phyloP scores from a whole-genome alignment of 768 basidiomycete species.

The Lactifluus volemus region DNA sequence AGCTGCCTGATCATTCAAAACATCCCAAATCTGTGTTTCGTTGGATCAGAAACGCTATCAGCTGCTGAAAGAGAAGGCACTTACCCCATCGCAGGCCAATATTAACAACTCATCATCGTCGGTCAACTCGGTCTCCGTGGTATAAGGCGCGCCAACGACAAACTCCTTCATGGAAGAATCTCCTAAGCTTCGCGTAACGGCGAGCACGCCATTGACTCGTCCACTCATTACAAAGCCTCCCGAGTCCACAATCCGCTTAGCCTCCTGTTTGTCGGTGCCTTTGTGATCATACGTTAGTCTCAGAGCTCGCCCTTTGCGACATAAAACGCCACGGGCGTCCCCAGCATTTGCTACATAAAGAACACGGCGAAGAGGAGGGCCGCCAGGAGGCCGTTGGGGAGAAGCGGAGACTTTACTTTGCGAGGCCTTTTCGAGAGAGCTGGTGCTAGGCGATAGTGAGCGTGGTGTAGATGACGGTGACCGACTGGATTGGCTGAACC shows the following conservation, averaged over 20 bases:
- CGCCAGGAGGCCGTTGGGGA: slow-evolving; percentile 18
- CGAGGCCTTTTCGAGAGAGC: neutral
- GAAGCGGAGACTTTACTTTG: slow-evolving; percentile 18
- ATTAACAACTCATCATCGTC: slow-evolving; percentile 92
- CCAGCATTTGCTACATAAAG: slow-evolving; percentile 96
- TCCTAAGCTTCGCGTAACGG: slow-evolving; percentile 91
- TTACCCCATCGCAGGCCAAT: slow-evolving; percentile 93
- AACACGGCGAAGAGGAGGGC: slow-evolving; percentile 50
- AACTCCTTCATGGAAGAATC: slow-evolving; percentile 99
- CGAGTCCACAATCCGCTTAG: slow-evolving; percentile 94
- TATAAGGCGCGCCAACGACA: slow-evolving; percentile 96
- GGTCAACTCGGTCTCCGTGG: slow-evolving; percentile 90
- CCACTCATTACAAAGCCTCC: slow-evolving; percentile 99
- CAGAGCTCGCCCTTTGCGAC: slow-evolving; percentile 82
- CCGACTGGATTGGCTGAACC: slow-evolving; percentile 15
- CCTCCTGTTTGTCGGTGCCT: slow-evolving; percentile 93
- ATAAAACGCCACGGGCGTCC: slow-evolving; percentile 91
- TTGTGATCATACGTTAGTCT: slow-evolving; percentile 98
- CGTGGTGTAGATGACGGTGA: slow-evolving; percentile 12
- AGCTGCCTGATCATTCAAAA: slow-evolving; percentile 83
- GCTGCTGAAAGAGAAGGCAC: slow-evolving; percentile 27
- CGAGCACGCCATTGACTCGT: slow-evolving; percentile 93
- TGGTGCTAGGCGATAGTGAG: slow-evolving; percentile 17
- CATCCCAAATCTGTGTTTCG: slow-evolving; percentile 81
- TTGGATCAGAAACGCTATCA: neutral